Conservation (phyloP, 257 asterid genomes). For the Solanum raphanifolium region DNA sequence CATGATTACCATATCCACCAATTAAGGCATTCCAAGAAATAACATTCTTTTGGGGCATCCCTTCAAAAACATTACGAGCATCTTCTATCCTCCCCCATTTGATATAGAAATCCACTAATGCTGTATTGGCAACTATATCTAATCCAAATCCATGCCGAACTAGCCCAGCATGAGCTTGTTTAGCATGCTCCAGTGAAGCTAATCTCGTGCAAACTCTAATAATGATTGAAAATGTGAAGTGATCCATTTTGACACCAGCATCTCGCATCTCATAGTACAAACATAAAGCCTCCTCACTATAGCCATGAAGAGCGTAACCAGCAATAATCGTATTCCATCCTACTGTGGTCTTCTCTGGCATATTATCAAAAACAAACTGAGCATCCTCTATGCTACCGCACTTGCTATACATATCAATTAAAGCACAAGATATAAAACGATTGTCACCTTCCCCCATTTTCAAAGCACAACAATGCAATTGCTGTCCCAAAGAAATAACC, state of each 20-base stretch:
- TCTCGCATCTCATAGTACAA: slow-evolving; percentile 70
- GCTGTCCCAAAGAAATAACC: slow-evolving; percentile 59
- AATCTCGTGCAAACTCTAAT: slow-evolving; percentile 66
- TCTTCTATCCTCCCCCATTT: slow-evolving; percentile 91
- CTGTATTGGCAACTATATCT: slow-evolving; percentile 62
- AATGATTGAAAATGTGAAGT: slow-evolving; percentile 58
- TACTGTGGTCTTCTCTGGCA: slow-evolving; percentile 67
- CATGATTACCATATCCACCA: slow-evolving; percentile 70
- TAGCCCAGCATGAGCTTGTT: slow-evolving; percentile 85
- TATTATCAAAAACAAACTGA: slow-evolving; percentile 41
- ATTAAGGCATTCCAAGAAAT: slow-evolving; percentile 80
- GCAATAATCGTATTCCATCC: slow-evolving; percentile 79
- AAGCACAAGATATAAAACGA: slow-evolving; percentile 51
- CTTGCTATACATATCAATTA: slow-evolving; percentile 88
- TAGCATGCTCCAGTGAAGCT: slow-evolving; percentile 74
- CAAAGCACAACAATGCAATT: slow-evolving; percentile 55
- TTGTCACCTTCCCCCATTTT: slow-evolving; percentile 43
- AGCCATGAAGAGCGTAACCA: slow-evolving; percentile 67
- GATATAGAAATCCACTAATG: slow-evolving; percentile 82
- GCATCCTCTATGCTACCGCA: slow-evolving; percentile 70
- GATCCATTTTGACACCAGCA: slow-evolving; percentile 67
- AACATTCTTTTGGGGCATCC: slow-evolving; percentile 60
- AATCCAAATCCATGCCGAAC: slow-evolving; percentile 65
- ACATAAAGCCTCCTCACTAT: slow-evolving; percentile 64
- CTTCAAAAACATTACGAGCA: slow-evolving; percentile 62